A percentile compares a stretch with the other conserved stretches of the same genome.
Evolutionary conservation across 495 filamentous ascomycete genomes (phyloP).

Genomic region (Gamarada debralockiae): DNA sequence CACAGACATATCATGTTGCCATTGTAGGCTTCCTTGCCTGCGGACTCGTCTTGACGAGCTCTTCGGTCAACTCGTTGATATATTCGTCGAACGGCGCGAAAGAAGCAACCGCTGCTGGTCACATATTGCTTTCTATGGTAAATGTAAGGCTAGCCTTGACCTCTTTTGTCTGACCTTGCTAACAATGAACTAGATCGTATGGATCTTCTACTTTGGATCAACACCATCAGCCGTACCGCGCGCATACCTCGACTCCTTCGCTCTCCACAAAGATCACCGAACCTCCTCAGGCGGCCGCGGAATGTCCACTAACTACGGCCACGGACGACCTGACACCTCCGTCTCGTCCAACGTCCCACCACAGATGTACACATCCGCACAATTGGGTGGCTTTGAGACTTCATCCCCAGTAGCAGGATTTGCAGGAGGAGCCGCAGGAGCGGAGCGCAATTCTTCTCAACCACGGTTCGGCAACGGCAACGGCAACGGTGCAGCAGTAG

Average conservation of each 20-base stretch:
- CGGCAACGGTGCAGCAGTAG: slow-evolving; percentile 26
- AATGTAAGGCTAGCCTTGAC: slow-evolving; percentile 56
- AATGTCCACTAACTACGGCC: slow-evolving; percentile 63
- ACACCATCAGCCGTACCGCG: slow-evolving; percentile 83
- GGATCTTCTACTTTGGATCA: slow-evolving; percentile 99
- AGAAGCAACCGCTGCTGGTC: slow-evolving; percentile 87
- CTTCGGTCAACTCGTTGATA: slow-evolving; percentile 76
- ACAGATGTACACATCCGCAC: slow-evolving; percentile 95
- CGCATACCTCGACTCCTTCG: slow-evolving; percentile 92
- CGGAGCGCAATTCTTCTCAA: slow-evolving; percentile 50
- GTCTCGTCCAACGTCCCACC: slow-evolving; percentile 68
- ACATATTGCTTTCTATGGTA: slow-evolving; percentile 94
- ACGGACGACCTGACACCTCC: slow-evolving; percentile 73
- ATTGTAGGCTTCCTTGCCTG: slow-evolving; percentile 82
- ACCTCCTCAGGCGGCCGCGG: slow-evolving; percentile 54
- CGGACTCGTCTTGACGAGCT: slow-evolving; percentile 78
- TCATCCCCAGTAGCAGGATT: slow-evolving; percentile 79
- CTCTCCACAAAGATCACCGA: slow-evolving; percentile 78
- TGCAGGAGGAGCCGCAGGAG: slow-evolving; percentile 10
- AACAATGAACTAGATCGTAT: slow-evolving; percentile 65
- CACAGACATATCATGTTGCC: slow-evolving; percentile 85
- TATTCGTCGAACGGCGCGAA: slow-evolving; percentile 64
- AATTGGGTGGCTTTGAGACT: slow-evolving; percentile 94
- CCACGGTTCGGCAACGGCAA: slow-evolving; percentile 50
- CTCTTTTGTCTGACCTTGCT: not conserved